These are phyloP conservation scores for Apophysomyces sp. DNA, from an alignment of 371 early-diverging fungal genomes.

Conservation along the genomic window DNA sequence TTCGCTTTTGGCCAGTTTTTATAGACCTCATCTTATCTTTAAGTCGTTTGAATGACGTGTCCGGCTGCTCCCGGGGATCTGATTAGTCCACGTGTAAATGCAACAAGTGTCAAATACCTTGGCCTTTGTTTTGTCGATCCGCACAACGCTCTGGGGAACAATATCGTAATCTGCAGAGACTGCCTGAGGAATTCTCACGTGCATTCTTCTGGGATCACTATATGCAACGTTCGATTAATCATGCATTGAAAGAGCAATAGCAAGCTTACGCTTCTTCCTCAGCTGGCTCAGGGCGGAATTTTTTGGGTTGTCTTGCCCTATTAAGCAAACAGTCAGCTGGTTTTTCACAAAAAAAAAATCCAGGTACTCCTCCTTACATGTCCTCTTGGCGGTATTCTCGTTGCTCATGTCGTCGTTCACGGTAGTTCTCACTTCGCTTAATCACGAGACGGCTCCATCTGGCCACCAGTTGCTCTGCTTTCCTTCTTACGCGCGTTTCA, in stretches of 20 bases:
- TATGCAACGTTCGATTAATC: background rate
- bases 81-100: background rate
- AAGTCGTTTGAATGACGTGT: slow-evolving; percentile 33
- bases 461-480: slow-evolving; percentile 80
- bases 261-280: slow-evolving; percentile 11
- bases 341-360: too few relatives aligned
- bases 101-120: slow-evolving; percentile 12
- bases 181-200: slow-evolving; percentile 45
- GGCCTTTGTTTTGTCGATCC: slow-evolving; percentile 23
- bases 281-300: slow-evolving; percentile 32
- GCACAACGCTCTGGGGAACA: slow-evolving; percentile 45
- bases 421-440: slow-evolving; percentile 76
- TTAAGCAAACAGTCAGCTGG: background rate
- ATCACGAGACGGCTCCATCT: slow-evolving; percentile 90
- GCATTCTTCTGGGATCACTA: slow-evolving; percentile 17
- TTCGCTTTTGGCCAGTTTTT: slow-evolving; percentile 35
- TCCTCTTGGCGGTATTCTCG: slow-evolving; percentile 43
- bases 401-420: slow-evolving; percentile 54
- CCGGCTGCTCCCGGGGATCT: slow-evolving; percentile 13
- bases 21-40: slow-evolving; percentile 42
- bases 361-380: too few relatives aligned
- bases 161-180: slow-evolving; percentile 54
- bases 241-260: background rate
- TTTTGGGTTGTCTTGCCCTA: slow-evolving; percentile 31
- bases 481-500: slow-evolving; percentile 68